Percentiles rank a stretch among this genome's conserved stretches.
Evolutionary conservation across 805 yeast species (phyloP).

Genomic region (Myxozyma lipomycoides): DNA sequence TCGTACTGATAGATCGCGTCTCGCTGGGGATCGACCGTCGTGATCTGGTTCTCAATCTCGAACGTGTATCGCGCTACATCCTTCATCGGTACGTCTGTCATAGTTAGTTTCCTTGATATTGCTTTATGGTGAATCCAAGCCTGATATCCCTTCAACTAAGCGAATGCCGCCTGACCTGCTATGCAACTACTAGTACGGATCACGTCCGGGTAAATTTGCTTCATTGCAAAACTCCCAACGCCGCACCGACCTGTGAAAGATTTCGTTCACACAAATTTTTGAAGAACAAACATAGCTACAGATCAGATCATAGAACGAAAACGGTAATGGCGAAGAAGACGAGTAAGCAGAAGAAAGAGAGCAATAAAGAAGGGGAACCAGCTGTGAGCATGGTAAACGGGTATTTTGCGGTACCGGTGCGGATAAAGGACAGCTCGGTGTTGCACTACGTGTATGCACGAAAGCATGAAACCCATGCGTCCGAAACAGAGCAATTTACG

Average conservation of each 20-base stretch:
- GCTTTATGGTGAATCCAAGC: too few species aligned
- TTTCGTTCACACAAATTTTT: too few species aligned
- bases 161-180: too few species aligned
- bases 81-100: slow-evolving; percentile 18
- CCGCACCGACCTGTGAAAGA: too few species aligned
- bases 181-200: too few species aligned
- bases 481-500: slow-evolving; percentile 22
- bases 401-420: slow-evolving; percentile 13
- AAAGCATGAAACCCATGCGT: slow-evolving; percentile 21
- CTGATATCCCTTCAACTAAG: too few species aligned
- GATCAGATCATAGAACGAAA: background rate
- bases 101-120: too few species aligned
- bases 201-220: too few species aligned
- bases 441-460: slow-evolving; percentile 31
- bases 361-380: background rate
- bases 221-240: too few species aligned
- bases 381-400: slow-evolving; percentile 2
- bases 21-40: slow-evolving; percentile 21
- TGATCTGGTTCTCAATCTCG: slow-evolving; percentile 35
- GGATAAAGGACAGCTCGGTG: slow-evolving; percentile 4
- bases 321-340: background rate
- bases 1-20: slow-evolving; percentile 34
- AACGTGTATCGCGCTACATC: slow-evolving; percentile 27
- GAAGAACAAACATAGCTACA: background rate
- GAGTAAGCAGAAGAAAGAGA: background rate